Conservation (phyloP, 2,329 filamentous ascomycete species). For the Fusarium metavorans region DNA sequence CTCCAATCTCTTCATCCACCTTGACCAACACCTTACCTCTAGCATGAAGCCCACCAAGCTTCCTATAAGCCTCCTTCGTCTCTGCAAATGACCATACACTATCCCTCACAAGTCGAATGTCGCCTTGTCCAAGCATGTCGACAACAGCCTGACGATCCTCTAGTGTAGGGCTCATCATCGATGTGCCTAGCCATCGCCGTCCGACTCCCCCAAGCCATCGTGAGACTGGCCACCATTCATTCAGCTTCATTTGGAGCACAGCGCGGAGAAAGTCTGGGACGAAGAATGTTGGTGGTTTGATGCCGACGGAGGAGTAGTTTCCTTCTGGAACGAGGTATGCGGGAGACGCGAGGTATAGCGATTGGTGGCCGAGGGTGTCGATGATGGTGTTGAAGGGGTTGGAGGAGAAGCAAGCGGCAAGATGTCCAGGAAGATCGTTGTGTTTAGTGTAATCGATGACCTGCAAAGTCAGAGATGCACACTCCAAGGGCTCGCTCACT, state of each 20-base stretch:
- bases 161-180: slow-evolving; percentile 50
- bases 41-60: slow-evolving; percentile 49
- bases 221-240: slow-evolving; percentile 52
- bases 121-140: slow-evolving; percentile 50
- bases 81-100: slow-evolving; percentile 53
- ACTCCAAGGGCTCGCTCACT: slow-evolving; percentile 37
- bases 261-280: slow-evolving; percentile 47
- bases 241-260: slow-evolving; percentile 52
- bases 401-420: slow-evolving; percentile 50
- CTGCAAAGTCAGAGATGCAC: slow-evolving; percentile 34
- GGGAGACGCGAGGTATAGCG: slow-evolving; percentile 56
- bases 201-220: slow-evolving; percentile 53
- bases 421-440: slow-evolving; percentile 49
- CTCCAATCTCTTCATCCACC: slow-evolving; percentile 41
- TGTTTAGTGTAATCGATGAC: slow-evolving; percentile 57
- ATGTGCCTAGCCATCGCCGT: slow-evolving; percentile 50
- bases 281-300: slow-evolving; percentile 50
- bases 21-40: slow-evolving; percentile 55
- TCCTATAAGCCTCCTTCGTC: slow-evolving; percentile 51
- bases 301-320: slow-evolving; percentile 57
- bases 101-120: slow-evolving; percentile 52
- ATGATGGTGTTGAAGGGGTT: slow-evolving; percentile 60
- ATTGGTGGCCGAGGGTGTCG: slow-evolving; percentile 62
- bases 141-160: slow-evolving; percentile 50
- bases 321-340: slow-evolving; percentile 53